phyloP scores from a whole-genome alignment of 345 rosid genomes.

The Raphanus raphanistrum region DNA sequence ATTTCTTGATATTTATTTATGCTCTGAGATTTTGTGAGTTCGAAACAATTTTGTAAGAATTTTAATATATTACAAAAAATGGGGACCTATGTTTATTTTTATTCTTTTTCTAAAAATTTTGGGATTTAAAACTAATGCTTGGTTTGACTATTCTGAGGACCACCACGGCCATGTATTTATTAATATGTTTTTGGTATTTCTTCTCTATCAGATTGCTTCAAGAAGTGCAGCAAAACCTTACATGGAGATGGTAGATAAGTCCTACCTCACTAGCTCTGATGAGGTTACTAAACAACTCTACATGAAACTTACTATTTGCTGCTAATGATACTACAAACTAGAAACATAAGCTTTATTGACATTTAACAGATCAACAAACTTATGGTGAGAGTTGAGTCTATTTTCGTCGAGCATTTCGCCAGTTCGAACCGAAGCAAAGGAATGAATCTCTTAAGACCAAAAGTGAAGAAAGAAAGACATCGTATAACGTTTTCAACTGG shows the following conservation, averaged over 20 bases:
- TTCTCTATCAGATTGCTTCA: conserved; percentile 38
- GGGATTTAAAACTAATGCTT: neutral
- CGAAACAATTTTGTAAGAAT: neutral
- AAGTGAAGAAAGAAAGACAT: conserved; percentile 53
- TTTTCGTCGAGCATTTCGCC: conserved; percentile 63
- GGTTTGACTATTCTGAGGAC: neutral
- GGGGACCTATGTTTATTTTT: neutral
- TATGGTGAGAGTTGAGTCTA: conserved; percentile 57
- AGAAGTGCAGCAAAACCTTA: conserved; percentile 44
- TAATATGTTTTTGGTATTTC: neutral
- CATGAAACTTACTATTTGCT: neutral
- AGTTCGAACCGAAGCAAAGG: conserved; percentile 59
- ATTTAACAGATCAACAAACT: conserved; percentile 48
- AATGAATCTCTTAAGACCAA: conserved; percentile 60
- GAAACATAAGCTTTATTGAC: neutral
- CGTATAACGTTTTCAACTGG: conserved; percentile 59
- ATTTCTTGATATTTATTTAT: neutral
- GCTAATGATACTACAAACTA: neutral
- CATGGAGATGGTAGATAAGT: conserved; percentile 52
- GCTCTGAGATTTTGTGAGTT: neutral
- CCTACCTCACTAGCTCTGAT: conserved; percentile 47
- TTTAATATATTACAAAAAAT: neutral
- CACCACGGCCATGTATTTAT: neutral
- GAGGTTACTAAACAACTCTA: conserved; percentile 32
- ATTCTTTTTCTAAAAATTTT: neutral